Conservation (phyloP, 164 flowering plant species). For the Litsea cubeba region DNA sequence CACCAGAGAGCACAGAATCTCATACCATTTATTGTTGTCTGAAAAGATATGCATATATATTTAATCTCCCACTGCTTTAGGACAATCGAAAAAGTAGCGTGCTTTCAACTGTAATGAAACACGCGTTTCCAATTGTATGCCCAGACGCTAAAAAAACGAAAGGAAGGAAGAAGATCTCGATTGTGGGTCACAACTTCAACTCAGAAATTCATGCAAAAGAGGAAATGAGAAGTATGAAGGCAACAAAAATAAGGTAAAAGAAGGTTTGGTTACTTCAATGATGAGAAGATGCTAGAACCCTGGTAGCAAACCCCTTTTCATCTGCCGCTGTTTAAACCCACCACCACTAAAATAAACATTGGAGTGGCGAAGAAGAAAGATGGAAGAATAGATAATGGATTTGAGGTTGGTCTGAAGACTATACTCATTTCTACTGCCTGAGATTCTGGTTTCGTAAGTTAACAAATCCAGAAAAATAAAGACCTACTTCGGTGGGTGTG, state of each 20-base stretch:
- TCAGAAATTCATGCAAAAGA: background rate
- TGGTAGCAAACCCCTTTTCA: background rate
- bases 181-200: background rate
- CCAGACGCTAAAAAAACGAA: background rate
- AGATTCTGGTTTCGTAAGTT: no score
- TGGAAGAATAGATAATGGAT: background rate
- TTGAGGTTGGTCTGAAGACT: background rate
- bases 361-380: background rate
- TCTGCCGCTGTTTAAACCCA: background rate
- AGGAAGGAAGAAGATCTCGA: no score
- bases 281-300: background rate
- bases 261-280: no score
- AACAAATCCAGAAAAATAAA: no score
- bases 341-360: background rate
- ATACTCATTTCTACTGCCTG: background rate
- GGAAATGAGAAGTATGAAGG: background rate
- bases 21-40: background rate
- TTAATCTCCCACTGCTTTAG: background rate
- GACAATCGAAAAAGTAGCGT: no score
- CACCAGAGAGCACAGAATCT: background rate
- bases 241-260: no score
- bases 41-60: background rate
- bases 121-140: background rate
- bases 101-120: no score
- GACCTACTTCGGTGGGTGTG: background rate